Evolutionary conservation across 169 alveolate genomes (phyloP), one percentile per base, ranked within the genome.

Genomic region (Cryptosporidium bovis): DNA sequence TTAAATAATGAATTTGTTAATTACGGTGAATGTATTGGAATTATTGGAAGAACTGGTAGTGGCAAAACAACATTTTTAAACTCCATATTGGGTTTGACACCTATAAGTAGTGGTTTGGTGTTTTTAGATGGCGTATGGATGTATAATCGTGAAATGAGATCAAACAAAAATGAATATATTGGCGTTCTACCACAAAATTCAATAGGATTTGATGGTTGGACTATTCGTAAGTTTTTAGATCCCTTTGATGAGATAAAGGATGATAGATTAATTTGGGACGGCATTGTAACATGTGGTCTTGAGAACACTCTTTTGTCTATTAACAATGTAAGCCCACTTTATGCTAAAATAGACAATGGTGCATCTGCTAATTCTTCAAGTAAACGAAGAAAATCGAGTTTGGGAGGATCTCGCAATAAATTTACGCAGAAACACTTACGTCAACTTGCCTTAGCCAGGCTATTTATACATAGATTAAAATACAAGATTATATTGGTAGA

Each of bases 401-500:
- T 27, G 3, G 36, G 27, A 20, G 40, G 12, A 15, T 50, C 31
- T 8, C 15, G 5, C 6, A 66, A 69, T 18, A 69, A 69, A 18
- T 69, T 69, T n/a, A 69, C 83, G 10, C 83, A 84, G 66, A 91
- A 91, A 27, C 89, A 87, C 58, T 87, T 92, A 56, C 90, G 96
- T 13, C 93, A 91, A 66, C 83, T 94, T 51, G 84, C 93, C 1
- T 65, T 94, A 29, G 96, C 94, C 8, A 56, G 95, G 15, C 65
- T 94, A 53, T 85, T 91, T 12, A 91, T 94, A 27, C 92, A 93
- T 64, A 90, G 96, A 40, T 66, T 77, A 24, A 87, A 82, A 27
- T 94, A 92, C 66, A 93, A 91, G 69, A 65, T 94, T 10, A 48
- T 94, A 10, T 46, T 94, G 65, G 89, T 94, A 33, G 96, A 94